phyloP scores from a whole-genome alignment of 164 flowering plant species.

The Liquidambar formosana region DNA sequence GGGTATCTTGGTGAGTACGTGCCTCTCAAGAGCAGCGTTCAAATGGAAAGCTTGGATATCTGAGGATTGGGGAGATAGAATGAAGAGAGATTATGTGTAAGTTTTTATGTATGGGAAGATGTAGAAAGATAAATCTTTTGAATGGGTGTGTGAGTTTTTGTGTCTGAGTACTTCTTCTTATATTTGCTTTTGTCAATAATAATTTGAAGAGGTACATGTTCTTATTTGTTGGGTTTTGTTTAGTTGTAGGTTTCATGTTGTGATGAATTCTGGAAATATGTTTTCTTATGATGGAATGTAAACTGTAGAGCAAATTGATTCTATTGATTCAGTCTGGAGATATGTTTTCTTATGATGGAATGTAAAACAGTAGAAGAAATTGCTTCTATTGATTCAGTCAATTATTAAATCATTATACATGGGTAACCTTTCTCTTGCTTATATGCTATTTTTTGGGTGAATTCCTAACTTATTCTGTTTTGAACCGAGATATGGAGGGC shows the following conservation, averaged over 20 bases:
- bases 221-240: conserved; percentile 1
- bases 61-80: conserved; percentile 19
- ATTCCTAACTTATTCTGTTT: too few relatives aligned
- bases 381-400: too few relatives aligned
- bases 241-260: background rate
- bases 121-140: background rate
- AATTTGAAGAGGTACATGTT: conserved; percentile 1
- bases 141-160: conserved; percentile 1
- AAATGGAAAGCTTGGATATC: conserved; percentile 78
- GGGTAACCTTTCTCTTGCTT: too few relatives aligned
- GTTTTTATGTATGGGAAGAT: conserved; percentile 4
- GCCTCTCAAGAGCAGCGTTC: conserved; percentile 93
- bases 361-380: too few relatives aligned
- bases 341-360: too few relatives aligned
- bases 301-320: too few relatives aligned
- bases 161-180: background rate
- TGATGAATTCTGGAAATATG: background rate
- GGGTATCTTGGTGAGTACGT: conserved; percentile 97
- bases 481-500: too few relatives aligned
- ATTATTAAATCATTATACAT: too few relatives aligned
- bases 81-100: background rate
- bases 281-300: too few relatives aligned
- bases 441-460: too few relatives aligned
- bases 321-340: too few relatives aligned
- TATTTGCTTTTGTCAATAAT: background rate